Evolutionary conservation across 106 monocot species (phyloP).

Genomic region (Dendrobium officinale): DNA sequence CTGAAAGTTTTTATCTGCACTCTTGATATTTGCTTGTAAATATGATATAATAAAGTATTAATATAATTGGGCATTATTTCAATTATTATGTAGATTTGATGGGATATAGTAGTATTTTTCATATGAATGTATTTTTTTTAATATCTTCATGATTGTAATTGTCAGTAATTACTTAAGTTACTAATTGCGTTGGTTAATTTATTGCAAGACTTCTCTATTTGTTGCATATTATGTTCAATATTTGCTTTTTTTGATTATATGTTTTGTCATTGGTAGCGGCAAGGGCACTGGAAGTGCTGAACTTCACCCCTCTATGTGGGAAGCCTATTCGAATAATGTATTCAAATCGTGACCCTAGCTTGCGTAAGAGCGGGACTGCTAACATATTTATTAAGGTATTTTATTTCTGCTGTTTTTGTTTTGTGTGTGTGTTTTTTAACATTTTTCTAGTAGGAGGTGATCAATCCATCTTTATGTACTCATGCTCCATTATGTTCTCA

Average conservation of each 20-base stretch:
- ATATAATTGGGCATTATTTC: background rate
- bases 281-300: slow-evolving; percentile 60
- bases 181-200: background rate
- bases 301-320: slow-evolving; percentile 71
- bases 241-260: slow-evolving; percentile 1
- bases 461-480: background rate
- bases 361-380: slow-evolving; percentile 56
- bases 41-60: background rate
- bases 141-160: background rate
- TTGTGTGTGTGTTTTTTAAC: background rate
- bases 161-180: background rate
- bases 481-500: background rate
- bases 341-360: slow-evolving; percentile 72
- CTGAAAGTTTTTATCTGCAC: background rate
- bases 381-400: slow-evolving; percentile 82
- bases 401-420: background rate
- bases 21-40: background rate
- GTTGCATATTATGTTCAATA: background rate
- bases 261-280: slow-evolving; percentile 32
- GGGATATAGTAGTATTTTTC: background rate
- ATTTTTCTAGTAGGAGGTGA: background rate
- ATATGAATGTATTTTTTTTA: background rate
- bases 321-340: slow-evolving; percentile 84
- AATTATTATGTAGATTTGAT: background rate
- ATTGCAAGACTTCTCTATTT: background rate